Percentiles rank a stretch among this genome's conserved stretches.
phyloP scores from a whole-genome alignment of 805 yeast genomes.

The Groenewaldozyma tartarivorans region DNA sequence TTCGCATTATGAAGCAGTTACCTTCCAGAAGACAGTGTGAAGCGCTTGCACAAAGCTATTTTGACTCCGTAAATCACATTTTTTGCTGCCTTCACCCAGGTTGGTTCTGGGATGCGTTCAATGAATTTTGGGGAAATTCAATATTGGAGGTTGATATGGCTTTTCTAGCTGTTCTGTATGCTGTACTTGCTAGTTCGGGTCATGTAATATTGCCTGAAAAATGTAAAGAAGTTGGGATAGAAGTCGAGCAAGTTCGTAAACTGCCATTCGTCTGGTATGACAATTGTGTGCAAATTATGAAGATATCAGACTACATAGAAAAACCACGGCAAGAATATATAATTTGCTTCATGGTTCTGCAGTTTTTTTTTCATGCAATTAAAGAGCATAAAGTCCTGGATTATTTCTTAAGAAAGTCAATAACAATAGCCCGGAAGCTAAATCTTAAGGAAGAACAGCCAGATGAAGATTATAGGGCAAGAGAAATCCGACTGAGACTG shows the following conservation, averaged over 20 bases:
- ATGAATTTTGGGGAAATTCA: conserved; percentile 1
- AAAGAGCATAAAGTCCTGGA: conserved; percentile 4
- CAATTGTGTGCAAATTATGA: conserved; percentile 1
- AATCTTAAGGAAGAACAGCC: conserved; percentile 1
- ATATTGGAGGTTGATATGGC: conserved; percentile 3
- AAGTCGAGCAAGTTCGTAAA: neutral
- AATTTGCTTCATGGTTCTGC: conserved; percentile 1
- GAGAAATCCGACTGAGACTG: conserved; percentile 2
- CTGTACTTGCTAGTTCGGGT: neutral
- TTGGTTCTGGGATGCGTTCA: conserved; percentile 4
- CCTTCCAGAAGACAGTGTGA: conserved; percentile 7
- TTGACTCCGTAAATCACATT: conserved; percentile 2
- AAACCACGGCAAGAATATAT: neutral
- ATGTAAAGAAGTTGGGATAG: too few species aligned
- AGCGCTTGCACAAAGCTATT: conserved; percentile 1
- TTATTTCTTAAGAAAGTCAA: neutral
- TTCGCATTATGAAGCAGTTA: conserved; percentile 1
- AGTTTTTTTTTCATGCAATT: conserved; percentile 4
- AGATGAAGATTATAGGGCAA: neutral
- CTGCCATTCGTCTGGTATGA: conserved; percentile 1
- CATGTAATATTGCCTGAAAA: neutral
- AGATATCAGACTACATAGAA: neutral
- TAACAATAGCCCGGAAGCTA: conserved; percentile 1
- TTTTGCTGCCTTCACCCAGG: conserved; percentile 6
- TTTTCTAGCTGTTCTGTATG: conserved; percentile 3